phyloP scores from a whole-genome alignment of 2,329 filamentous ascomycete genomes.

The Beauveria varroae region DNA sequence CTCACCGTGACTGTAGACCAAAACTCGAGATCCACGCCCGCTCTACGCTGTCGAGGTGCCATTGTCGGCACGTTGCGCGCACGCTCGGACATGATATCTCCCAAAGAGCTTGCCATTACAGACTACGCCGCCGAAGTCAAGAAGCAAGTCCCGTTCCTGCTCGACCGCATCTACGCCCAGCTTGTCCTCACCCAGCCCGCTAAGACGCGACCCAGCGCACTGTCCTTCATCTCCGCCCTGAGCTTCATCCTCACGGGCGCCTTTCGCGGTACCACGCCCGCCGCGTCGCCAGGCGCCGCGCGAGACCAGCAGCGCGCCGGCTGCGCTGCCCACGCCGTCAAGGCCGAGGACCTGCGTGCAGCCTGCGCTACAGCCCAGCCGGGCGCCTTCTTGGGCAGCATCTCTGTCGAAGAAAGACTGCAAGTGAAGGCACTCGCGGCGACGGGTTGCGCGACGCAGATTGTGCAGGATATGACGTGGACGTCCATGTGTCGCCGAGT shows the following conservation, averaged over 20 bases:
- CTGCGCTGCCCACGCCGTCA: constrained; percentile 6
- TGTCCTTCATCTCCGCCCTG: background rate
- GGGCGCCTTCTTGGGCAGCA: background rate
- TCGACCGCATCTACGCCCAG: constrained; percentile 4
- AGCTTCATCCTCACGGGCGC: constrained; percentile 7
- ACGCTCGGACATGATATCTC: background rate
- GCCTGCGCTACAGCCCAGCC: background rate
- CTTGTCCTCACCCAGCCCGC: background rate
- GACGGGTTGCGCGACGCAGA: background rate
- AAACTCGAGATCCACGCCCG: background rate
- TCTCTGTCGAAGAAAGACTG: background rate
- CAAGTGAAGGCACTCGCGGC: background rate
- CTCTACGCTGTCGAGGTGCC: background rate
- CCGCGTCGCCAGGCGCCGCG: background rate
- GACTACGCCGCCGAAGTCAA: background rate
- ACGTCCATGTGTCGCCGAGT: constrained; percentile 11
- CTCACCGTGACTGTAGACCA: background rate
- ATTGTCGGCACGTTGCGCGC: background rate
- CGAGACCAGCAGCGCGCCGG: background rate
- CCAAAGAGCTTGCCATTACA: constrained; percentile 9
- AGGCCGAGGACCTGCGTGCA: background rate
- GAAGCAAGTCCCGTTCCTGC: constrained; percentile 5
- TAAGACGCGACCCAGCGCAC: background rate
- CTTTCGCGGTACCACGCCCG: background rate
- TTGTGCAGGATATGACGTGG: constrained; percentile 13